Percentiles rank a stretch among this genome's conserved stretches.
Conservation (phyloP, 768 basidiomycete species). For the Lepiota venenata region DNA sequence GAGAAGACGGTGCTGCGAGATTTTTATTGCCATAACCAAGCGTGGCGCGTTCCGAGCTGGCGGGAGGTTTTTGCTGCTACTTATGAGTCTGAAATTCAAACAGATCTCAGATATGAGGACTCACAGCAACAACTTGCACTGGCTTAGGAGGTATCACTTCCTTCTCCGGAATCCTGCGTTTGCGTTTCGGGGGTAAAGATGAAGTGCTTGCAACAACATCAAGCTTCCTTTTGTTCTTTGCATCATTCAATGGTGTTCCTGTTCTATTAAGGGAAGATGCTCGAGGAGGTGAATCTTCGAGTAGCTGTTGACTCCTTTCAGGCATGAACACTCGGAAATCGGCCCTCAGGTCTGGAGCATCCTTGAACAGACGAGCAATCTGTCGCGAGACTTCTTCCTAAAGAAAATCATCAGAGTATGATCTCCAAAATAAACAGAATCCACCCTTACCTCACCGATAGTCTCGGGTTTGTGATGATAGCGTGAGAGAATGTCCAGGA, state of each 20-base stretch:
- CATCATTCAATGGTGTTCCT: constrained; percentile 29
- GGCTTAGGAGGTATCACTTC: constrained; percentile 20
- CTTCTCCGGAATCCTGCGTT: constrained; percentile 50
- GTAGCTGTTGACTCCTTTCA: constrained; percentile 45
- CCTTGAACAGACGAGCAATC: constrained; percentile 68
- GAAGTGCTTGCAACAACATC: constrained; percentile 35
- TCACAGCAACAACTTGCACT: constrained; percentile 18
- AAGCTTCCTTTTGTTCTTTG: constrained; percentile 43
- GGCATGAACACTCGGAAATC: constrained; percentile 80
- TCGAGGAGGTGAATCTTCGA: constrained; percentile 40
- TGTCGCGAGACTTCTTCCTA: constrained; percentile 68
- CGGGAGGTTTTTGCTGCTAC: constrained; percentile 15
- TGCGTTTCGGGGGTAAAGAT: constrained; percentile 63
- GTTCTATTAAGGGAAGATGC: constrained; percentile 26
- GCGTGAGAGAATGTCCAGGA: constrained; percentile 69
- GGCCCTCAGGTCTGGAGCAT: constrained; percentile 68
- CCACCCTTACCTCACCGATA: constrained; percentile 50
- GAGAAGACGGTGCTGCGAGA: constrained; percentile 27
- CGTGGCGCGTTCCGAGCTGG: constrained; percentile 8
- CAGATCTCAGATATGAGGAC: background rate
- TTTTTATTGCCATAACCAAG: constrained; percentile 12
- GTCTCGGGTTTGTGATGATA: constrained; percentile 59
- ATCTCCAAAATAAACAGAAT: constrained; percentile 11
- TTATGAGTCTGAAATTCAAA: constrained; percentile 9
- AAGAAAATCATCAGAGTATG: constrained; percentile 10